Percentiles rank a stretch among this genome's conserved stretches.
These are phyloP conservation scores for Sarocladium strictum DNA, from an alignment of 2,329 filamentous ascomycete species.

Conservation along the genomic window DNA sequence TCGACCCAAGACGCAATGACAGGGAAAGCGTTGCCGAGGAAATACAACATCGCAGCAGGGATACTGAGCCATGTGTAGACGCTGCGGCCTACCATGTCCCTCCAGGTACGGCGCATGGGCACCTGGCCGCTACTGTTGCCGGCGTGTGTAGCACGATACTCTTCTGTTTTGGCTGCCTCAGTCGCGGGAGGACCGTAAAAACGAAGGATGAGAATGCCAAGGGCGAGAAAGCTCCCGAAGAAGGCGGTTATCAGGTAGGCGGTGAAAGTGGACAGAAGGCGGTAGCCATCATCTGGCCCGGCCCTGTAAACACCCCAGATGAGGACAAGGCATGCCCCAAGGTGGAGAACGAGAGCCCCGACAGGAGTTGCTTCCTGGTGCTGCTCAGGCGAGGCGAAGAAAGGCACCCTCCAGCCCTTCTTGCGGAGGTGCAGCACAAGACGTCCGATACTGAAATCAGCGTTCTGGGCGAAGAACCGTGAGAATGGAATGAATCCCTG, in stretches of 20 bases:
- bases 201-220: conserved; percentile 30
- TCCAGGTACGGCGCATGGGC: background rate
- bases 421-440: conserved; percentile 24
- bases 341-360: conserved; percentile 27
- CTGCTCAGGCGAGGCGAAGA: conserved; percentile 19
- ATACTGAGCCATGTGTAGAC: background rate
- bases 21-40: background rate
- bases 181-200: conserved; percentile 24
- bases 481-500: conserved; percentile 48
- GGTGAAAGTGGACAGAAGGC: conserved; percentile 23
- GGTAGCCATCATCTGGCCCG: conserved; percentile 21
- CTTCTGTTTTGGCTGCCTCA: background rate
- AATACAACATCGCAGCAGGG: background rate
- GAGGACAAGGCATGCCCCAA: conserved; percentile 21
- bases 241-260: conserved; percentile 29
- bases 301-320: conserved; percentile 27
- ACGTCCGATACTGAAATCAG: conserved; percentile 27
- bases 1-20: background rate
- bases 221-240: conserved; percentile 26
- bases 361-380: conserved; percentile 30
- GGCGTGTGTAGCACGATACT: background rate
- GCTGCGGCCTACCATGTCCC: background rate
- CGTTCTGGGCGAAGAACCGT: conserved; percentile 38
- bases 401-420: conserved; percentile 25
- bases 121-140: no score